Base-by-base conservation (phyloP, 176 grass and related monocot species). In the Musa acuminata region DNA sequence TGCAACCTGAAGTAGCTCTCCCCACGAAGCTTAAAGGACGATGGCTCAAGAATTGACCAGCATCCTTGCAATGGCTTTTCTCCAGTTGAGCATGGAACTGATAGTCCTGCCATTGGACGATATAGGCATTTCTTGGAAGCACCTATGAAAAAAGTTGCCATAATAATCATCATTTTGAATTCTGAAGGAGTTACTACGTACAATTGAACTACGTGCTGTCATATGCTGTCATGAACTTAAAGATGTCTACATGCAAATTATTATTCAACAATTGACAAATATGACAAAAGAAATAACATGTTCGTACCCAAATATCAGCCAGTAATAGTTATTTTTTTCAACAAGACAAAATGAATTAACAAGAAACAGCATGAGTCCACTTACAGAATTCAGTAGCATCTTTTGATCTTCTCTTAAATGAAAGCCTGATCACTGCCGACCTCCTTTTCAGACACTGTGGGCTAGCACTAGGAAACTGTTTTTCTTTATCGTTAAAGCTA, bases 331-430 rank as follows among this genome's bases (percentile, higher is more conserved):
- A 10, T 10, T 12, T 24, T 21, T 24, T 10, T 8, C 17, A 16
- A 19, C 17, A 4, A n/a, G 16, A 57, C 6, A 0, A 57, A 16
- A 57, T 13, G 55, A 57, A 57, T 16, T 16, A 57, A 21, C 9
- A 62, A n/a, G 1, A 21, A n/a, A 62, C 17, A 62, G 35, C 62
- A 50, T 12, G 77, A 72, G 0, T 49, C 68, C 69, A 82, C 86
- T 76, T 75, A 99, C 95, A 91, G 83, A 91, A 87, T 87, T 94
- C 95, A 73, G 95, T 89, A 64, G 90, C 95, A 80, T 91, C 95
- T 80, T 93, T 91, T 55, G 95, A 99, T 87, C 84, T 88, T 57
- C 86, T 87, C 55, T 93, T 99, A 73, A 94, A 87, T 75, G 95
- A 99, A 50, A 99, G 86, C 81, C 78, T 84, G 49, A 99, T 92